Evolutionary conservation across 805 yeast genomes (phyloP).

Genomic region (Candida tibetensis): DNA sequence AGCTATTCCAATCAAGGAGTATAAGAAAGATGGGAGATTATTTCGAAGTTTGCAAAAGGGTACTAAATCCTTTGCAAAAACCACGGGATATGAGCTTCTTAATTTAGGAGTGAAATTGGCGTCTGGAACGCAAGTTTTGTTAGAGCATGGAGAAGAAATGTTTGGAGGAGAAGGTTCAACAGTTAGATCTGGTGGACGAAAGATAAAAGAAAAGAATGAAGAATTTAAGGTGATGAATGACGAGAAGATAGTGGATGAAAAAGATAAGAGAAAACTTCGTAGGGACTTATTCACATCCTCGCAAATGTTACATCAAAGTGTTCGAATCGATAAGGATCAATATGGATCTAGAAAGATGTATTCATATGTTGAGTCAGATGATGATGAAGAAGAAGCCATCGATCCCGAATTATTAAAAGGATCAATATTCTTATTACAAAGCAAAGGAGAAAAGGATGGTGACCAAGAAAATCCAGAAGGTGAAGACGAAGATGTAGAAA

Average conservation of each 20-base stretch:
- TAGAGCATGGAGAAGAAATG: slow-evolving; percentile 77
- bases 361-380: slow-evolving; percentile 31
- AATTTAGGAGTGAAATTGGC: slow-evolving; percentile 82
- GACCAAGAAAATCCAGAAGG: slow-evolving; percentile 21
- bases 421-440: slow-evolving; percentile 25
- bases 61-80: slow-evolving; percentile 65
- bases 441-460: slow-evolving; percentile 2
- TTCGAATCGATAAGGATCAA: slow-evolving; percentile 18
- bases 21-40: slow-evolving; percentile 67
- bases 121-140: slow-evolving; percentile 78
- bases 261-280: background rate
- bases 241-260: background rate
- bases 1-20: slow-evolving; percentile 71
- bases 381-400: slow-evolving; percentile 20
- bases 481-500: slow-evolving; percentile 16
- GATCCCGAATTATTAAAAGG: slow-evolving; percentile 19
- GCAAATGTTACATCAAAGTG: slow-evolving; percentile 20
- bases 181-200: slow-evolving; percentile 30
- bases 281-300: slow-evolving; percentile 21
- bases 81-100: slow-evolving; percentile 76
- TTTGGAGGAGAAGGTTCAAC: slow-evolving; percentile 72
- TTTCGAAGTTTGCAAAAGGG: slow-evolving; percentile 74
- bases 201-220: background rate
- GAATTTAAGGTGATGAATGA: background rate
- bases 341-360: slow-evolving; percentile 24